Evolutionary conservation across 2,329 filamentous ascomycete species (phyloP), one percentile per base, ranked within the genome.

Genomic region (Xylaria polymorpha): DNA sequence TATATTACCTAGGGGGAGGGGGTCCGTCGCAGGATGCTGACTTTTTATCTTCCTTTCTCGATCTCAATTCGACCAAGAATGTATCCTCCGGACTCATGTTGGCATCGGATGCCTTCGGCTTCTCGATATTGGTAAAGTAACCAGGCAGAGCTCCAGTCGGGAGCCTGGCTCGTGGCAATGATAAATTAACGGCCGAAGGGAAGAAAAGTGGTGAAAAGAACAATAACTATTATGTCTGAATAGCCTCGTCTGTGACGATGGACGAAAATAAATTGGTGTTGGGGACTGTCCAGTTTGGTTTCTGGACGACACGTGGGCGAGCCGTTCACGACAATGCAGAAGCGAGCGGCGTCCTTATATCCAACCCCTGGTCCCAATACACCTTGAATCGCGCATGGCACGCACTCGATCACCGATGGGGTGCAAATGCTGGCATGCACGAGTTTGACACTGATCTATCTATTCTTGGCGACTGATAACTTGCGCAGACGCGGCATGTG

Each of bases 41-140:
- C 22, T 50, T 63, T 37, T 46, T 50, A 57, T 10, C 37, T 20
- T 64, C 60, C 66, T 65, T 25, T 61, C 48, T 48, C 53, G 51
- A 61, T 67, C 56, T 61, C 20, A 55, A 62, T 59, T 56, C 22
- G 50, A 63, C 20, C 35, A 66, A 58, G 53, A 61, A 46, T n/a
- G 56, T 53, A 57, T 20, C 29, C 56, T 37, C 66, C 51, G 41
- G 66, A 61, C 57, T 39, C 69, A 69, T 69, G 51, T 69, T 71
- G 29, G 48, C 53, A 64, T 51, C 57, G 20, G 10, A 68, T 51
- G 25, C 64, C 57, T 57, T 61, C 41, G 41, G 48, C 22, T 50
- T 39, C 29, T 61, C 59, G 32, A 55, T 50, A 57, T 37, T 20
- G 35, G 48, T 58, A 29, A 20, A 50, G 50, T 61, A 41, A 48